A percentile compares a stretch with the other conserved stretches of the same genome.
Conservation (phyloP, 108 stramenopile species). For the Asterionellopsis glacialis region DNA sequence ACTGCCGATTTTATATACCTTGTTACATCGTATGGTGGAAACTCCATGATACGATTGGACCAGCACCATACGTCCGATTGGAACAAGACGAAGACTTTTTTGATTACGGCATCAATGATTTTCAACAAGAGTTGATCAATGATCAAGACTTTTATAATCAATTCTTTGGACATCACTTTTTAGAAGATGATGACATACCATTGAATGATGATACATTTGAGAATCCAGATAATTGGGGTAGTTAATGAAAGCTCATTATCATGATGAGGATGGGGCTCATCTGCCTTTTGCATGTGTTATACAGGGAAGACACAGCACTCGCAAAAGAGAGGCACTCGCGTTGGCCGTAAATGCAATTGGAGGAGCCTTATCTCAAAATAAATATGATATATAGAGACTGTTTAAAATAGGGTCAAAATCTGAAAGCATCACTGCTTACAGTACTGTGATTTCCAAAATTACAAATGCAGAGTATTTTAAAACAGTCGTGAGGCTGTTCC, state of each 20-base stretch:
- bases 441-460: too few species aligned
- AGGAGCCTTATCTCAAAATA: too few species aligned
- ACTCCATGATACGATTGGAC: slow-evolving; percentile 24
- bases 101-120: slow-evolving; percentile 20
- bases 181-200: slow-evolving; percentile 28
- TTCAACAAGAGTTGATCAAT: slow-evolving; percentile 22
- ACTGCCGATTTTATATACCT: slow-evolving; percentile 10
- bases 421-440: too few species aligned
- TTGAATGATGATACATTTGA: slow-evolving; percentile 39
- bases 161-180: slow-evolving; percentile 50
- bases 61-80: slow-evolving; percentile 14
- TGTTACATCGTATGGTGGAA: slow-evolving; percentile 29
- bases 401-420: too few species aligned
- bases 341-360: too few species aligned
- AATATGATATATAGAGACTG: too few species aligned
- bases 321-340: too few species aligned
- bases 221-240: slow-evolving; percentile 13
- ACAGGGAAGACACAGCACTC: too few species aligned
- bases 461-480: too few species aligned
- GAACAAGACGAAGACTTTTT: slow-evolving; percentile 50
- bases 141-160: slow-evolving; percentile 32
- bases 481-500: too few species aligned
- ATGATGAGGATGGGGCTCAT: too few species aligned
- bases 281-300: too few species aligned
- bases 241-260: neutral